These are phyloP conservation scores for Debaryomycetaceae sp. DNA, from an alignment of 1,139 yeast species.

Conservation along the genomic window DNA sequence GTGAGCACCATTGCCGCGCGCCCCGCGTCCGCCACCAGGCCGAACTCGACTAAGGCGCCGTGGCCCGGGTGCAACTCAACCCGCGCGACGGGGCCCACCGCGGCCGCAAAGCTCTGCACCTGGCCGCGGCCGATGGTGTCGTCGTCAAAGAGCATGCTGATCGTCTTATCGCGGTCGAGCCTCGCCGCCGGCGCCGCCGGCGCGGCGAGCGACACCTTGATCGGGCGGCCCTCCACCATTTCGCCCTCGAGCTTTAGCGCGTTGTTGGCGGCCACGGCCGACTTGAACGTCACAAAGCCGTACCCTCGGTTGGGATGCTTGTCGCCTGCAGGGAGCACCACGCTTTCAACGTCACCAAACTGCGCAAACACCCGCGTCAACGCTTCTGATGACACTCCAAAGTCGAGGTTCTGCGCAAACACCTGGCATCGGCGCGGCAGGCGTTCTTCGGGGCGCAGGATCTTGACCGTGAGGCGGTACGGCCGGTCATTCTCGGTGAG, in stretches of 20 bases:
- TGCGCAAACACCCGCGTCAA: constrained; percentile 22
- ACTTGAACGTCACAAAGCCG: constrained; percentile 50
- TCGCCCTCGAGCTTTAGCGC: constrained; percentile 37
- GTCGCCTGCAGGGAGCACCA: constrained; percentile 42
- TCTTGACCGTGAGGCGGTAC: constrained; percentile 46
- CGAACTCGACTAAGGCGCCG: constrained; percentile 54
- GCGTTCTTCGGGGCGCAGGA: constrained; percentile 51
- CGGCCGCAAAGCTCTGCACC: constrained; percentile 23
- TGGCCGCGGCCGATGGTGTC: constrained; percentile 44
- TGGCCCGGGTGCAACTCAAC: constrained; percentile 46
- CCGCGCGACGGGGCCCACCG: constrained; percentile 33
- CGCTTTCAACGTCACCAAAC: constrained; percentile 41
- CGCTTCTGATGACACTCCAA: constrained; percentile 22
- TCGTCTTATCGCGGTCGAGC: constrained; percentile 26
- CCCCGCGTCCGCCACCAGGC: constrained; percentile 48
- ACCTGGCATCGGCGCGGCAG: constrained; percentile 27
- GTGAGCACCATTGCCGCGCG: constrained; percentile 49
- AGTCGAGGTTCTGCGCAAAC: constrained; percentile 50
- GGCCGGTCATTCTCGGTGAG: constrained; percentile 17
- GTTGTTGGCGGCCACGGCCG: constrained; percentile 32
- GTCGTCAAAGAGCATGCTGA: constrained; percentile 44
- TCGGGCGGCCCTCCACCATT: constrained; percentile 34
- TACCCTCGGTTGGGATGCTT: constrained; percentile 33
- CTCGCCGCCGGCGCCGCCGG: constrained; percentile 14
- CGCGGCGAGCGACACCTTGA: constrained; percentile 39